Base-by-base conservation (phyloP, 441 rosid genomes). In the Gossypium schwendimanii region DNA sequence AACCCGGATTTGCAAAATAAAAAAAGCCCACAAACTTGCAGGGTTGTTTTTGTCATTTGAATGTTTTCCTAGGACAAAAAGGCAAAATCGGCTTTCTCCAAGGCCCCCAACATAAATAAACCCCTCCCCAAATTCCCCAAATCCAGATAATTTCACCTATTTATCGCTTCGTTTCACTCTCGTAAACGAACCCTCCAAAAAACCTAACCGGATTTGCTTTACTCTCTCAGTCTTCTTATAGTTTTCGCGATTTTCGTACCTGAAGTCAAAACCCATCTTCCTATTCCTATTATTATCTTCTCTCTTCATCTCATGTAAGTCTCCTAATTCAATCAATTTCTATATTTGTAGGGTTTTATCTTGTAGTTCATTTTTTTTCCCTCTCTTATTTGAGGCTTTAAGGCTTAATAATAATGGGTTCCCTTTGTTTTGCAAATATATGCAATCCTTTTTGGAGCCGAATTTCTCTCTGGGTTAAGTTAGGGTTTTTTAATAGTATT, bases 301-400 rank as follows among this genome's bases (percentile, higher is more conserved):
- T 45, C n/a, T 33, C 14, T 45, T 44, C 24, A 1, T 50, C 63
- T 12, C 26, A 23, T 14, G 62, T 63, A 57, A 70, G 63, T 75
- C 12, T 5, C 14, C 55, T 6, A 20, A 63, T 52, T 31, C 52
- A 55, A 15, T 24, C 57, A 5, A 31, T 15, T 45, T 45, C 47
- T 47, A 14, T 69, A 47, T 20, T 77, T 62, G 54, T 61, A 53
- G 68, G 73, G 64, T 60, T 78, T 41, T 26, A 31, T 57, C n/a
- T 59, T 45, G 26, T 62, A 6, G 39, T 71, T 45, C 20, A 2
- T 20, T 44, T 69, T 15, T 55, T 10, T 4, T 1, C 49, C 0
- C 47, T 70, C 17, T 28, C 54, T 36, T 15, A 8, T 18, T 72
- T 45, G 52, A 3, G 12, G 54, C 10, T 59, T 9, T 12, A 33